A percentile compares a stretch with the other conserved stretches of the same genome.
These are phyloP conservation scores for Aspergillus ibericus DNA, from an alignment of 2,329 filamentous ascomycete species.

Conservation along the genomic window DNA sequence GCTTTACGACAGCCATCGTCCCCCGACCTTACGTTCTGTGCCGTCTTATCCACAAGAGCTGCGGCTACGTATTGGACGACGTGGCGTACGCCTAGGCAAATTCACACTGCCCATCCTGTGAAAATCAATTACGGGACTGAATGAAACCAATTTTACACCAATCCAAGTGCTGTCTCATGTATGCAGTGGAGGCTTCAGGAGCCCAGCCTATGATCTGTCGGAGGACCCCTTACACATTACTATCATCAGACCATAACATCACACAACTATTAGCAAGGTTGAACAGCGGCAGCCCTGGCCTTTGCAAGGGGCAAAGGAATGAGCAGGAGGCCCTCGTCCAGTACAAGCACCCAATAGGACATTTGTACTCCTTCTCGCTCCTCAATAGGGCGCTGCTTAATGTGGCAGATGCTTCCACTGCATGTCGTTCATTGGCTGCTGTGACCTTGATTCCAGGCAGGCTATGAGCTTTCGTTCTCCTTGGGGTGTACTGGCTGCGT, in stretches of 20 bases:
- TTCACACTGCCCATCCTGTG: not conserved
- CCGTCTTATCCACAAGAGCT: conserved; percentile 6
- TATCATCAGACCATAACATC: conserved; percentile 4
- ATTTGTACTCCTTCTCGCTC: conserved; percentile 3
- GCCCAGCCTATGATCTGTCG: not conserved
- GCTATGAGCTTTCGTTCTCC: not conserved
- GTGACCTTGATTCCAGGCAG: not conserved
- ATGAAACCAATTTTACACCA: not conserved
- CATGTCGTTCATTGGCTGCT: conserved; percentile 9
- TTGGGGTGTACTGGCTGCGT: not conserved
- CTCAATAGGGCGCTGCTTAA: conserved; percentile 8
- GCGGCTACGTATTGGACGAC: conserved; percentile 11
- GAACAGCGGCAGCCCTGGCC: conserved; percentile 5
- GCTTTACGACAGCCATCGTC: conserved; percentile 11
- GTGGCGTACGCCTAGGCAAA: conserved; percentile 11
- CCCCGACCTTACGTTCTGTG: conserved; percentile 9
- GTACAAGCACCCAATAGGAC: conserved; percentile 13
- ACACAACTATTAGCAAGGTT: not conserved
- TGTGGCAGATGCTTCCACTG: conserved; percentile 8
- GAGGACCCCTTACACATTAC: conserved; percentile 1
- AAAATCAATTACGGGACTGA: not conserved
- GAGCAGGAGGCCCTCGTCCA: conserved; percentile 9
- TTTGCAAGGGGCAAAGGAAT: conserved; percentile 10
- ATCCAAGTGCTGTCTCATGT: not conserved
- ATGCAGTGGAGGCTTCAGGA: conserved; percentile 2